Conservation (phyloP, 768 basidiomycete species). For the Hygrocybe punicea region DNA sequence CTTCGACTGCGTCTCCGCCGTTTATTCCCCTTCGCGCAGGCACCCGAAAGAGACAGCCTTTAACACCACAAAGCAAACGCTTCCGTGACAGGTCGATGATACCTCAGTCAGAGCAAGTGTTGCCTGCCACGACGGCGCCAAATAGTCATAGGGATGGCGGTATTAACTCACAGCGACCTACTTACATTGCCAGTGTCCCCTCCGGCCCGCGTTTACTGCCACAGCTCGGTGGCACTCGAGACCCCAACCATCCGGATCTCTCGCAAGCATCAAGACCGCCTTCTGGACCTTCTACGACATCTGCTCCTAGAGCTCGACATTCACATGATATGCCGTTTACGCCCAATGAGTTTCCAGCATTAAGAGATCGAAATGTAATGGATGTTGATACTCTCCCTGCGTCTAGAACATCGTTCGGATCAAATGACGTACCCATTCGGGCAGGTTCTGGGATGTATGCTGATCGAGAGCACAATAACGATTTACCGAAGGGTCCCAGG, state of each 20-base stretch:
- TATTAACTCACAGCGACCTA: slow-evolving; percentile 2
- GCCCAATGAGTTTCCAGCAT: slow-evolving; percentile 5
- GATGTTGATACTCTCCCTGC: slow-evolving; percentile 21
- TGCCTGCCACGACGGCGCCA: background rate
- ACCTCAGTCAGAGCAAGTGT: slow-evolving; percentile 1
- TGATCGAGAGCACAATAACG: slow-evolving; percentile 21
- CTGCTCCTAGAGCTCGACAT: slow-evolving; percentile 1
- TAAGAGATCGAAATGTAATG: slow-evolving; percentile 13
- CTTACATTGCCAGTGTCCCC: slow-evolving; percentile 3
- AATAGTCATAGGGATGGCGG: background rate
- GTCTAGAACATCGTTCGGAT: slow-evolving; percentile 16
- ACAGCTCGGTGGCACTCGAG: slow-evolving; percentile 3
- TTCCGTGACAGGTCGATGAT: slow-evolving; percentile 31
- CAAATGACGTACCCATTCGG: slow-evolving; percentile 9
- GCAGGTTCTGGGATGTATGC: slow-evolving; percentile 29
- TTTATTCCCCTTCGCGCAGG: slow-evolving; percentile 12
- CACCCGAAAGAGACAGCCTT: slow-evolving; percentile 42
- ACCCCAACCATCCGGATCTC: background rate
- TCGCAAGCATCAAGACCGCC: slow-evolving; percentile 1
- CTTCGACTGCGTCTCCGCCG: slow-evolving; percentile 11
- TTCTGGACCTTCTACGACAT: slow-evolving; percentile 8
- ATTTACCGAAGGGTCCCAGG: slow-evolving; percentile 25
- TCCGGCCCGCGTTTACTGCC: slow-evolving; percentile 14
- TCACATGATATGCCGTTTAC: background rate
- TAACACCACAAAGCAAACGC: slow-evolving; percentile 43